Evolutionary conservation across 257 asterid species (phyloP), one percentile per base, ranked within the genome.

Genomic region (Verbascum thapsus): DNA sequence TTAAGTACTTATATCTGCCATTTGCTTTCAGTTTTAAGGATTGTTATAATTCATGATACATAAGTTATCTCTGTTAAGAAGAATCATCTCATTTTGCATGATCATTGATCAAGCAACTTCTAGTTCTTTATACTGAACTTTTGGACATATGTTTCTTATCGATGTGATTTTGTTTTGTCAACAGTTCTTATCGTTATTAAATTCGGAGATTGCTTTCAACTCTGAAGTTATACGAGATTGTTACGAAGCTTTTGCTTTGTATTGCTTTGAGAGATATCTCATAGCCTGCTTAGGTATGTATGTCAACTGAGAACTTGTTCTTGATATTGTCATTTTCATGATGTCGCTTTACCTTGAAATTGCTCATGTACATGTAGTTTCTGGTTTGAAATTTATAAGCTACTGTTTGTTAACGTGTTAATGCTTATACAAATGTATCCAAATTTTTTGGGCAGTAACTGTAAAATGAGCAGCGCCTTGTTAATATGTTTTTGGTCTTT

Each of bases 251-350:
- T 81, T 84, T 71, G 88, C 91, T 9, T 54, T 84, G 54, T 81
- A 79, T 68, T 84, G 86, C 84, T 81, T 84, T 38, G 88, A 81
- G 84, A 81, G 91, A 80, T 79, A 84, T 71, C 88, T 84, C 63
- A 84, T 84, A 44, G 91, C 88, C 78, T 81, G 91, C 75, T 77
- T 84, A 72, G 91, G 91, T 81, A 66, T 62, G 81, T 53, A 35
- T 15, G 19, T 8, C 32, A 38, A 55, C 11, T 5, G 15, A 41
- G 4, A 55, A 49, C 19, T 61, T 38, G 48, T 23, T 62, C 39
- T 26, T 49, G 6, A 38, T 66, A 26, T 26, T 26, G 32, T 26
- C 32, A 26, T 26, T 26, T 2, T 1, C 32, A 2, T 26, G 32
- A 26, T 26, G 32, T 26, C 5, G n/a, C n/a, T 26, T 26, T 2